Conservation (phyloP, 1,139 yeast genomes). For the Yamadazyma diddensiae region DNA sequence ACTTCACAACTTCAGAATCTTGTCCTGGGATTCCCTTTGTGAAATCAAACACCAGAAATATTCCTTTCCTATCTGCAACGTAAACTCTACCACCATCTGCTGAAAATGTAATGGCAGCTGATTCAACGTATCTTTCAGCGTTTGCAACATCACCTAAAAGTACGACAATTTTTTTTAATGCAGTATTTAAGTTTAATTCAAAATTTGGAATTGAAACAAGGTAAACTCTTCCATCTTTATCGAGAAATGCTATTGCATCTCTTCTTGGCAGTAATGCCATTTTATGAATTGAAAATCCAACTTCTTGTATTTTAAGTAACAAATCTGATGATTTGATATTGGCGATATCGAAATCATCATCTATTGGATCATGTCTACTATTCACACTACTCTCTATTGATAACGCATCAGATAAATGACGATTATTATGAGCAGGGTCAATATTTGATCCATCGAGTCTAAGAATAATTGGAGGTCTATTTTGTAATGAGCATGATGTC, state of each 20-base stretch:
- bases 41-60: constrained; percentile 76
- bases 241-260: constrained; percentile 78
- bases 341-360: constrained; percentile 18
- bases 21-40: constrained; percentile 79
- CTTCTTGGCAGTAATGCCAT: constrained; percentile 81
- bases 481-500: constrained; percentile 37
- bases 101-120: constrained; percentile 75
- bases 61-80: constrained; percentile 77
- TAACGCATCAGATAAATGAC: constrained; percentile 15
- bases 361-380: constrained; percentile 16
- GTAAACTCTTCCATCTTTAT: constrained; percentile 72
- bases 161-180: constrained; percentile 53
- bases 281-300: constrained; percentile 76
- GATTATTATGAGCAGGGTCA: constrained; percentile 19
- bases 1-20: constrained; percentile 74
- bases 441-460: constrained; percentile 35
- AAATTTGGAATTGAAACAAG: constrained; percentile 64
- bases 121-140: constrained; percentile 64
- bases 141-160: constrained; percentile 75
- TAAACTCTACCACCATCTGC: constrained; percentile 78
- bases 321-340: constrained; percentile 32
- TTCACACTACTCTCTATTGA: constrained; percentile 20
- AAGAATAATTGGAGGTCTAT: constrained; percentile 34
- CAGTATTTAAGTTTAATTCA: constrained; percentile 30
- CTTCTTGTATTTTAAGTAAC: constrained; percentile 59